phyloP scores from a whole-genome alignment of 192 early-diverging fungal genomes.

The Coemansia sp. region DNA sequence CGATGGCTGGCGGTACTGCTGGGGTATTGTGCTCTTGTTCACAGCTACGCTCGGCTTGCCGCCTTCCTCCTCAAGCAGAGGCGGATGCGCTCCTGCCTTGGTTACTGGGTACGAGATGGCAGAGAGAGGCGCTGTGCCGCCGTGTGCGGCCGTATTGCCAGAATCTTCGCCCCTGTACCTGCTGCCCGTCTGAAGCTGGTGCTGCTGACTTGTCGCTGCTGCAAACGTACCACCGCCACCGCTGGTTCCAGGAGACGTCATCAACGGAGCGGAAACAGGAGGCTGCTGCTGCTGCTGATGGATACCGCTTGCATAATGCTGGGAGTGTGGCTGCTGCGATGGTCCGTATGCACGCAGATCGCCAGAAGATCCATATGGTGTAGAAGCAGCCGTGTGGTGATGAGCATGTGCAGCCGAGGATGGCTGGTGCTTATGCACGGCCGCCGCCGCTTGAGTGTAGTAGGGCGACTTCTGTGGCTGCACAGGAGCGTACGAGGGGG shows the following conservation, averaged over 20 bases:
- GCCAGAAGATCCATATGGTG: constrained; percentile 10
- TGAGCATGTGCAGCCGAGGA: constrained; percentile 3
- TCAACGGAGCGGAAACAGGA: not conserved
- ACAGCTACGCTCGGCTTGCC: not conserved
- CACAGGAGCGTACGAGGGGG: not conserved
- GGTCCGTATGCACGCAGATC: constrained; percentile 25
- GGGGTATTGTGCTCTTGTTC: not conserved
- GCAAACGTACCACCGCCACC: not conserved
- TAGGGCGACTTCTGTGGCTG: constrained; percentile 2
- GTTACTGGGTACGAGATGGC: constrained; percentile 1
- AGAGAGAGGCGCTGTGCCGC: not conserved
- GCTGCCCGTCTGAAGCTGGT: not conserved
- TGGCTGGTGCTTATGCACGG: constrained; percentile 1
- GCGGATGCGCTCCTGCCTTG: not conserved
- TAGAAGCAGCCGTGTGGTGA: constrained; percentile 5
- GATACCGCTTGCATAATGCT: constrained; percentile 1
- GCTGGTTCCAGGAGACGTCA: not conserved
- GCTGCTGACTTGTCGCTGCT: constrained; percentile 7
- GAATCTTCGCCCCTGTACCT: constrained; percentile 7
- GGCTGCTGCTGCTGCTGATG: not conserved
- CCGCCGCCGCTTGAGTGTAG: not conserved
- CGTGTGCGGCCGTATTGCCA: not conserved
- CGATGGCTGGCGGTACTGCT: not conserved
- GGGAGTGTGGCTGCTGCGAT: constrained; percentile 4
- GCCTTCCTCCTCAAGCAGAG: not conserved